Evolutionary conservation across 192 early-diverging fungal species (phyloP), one percentile per base, ranked within the genome.

Genomic region (Coemansia sp.): DNA sequence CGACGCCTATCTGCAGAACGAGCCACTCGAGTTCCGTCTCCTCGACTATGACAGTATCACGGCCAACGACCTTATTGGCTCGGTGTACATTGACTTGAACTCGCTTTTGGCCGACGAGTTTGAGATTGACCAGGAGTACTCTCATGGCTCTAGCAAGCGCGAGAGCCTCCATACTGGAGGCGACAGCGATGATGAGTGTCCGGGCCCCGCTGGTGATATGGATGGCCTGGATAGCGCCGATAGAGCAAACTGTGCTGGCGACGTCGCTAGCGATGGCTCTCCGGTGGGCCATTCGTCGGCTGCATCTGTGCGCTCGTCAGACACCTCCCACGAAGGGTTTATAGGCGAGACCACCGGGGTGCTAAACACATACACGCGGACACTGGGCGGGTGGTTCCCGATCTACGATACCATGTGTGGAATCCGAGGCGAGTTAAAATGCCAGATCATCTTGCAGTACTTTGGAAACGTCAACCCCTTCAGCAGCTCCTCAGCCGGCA

Each of bases 381-480:
- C 67, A 0, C 43, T 70, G 23, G 69, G 69, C 34, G 92, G 92
- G 11, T 93, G 91, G 91, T 91, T 93, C 70, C 92, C 91, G 0
- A 87, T 92, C 43, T 91, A 87, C 39, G 90, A 93, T 64, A 89
- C 89, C 0, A 82, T 92, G 58, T 73, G 86, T 18, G 90, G 90
- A 1, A 82, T 90, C 12, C 76, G 91, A 9, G 92, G 92, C 8
- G 92, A 93, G 65, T 69, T 93, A 39, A 85, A 89, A 41, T 83
- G 86, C 20, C 87, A 88, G 45, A 84, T 92, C 18, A 86, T 87
- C 41, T 65, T 92, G 52, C 87, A 92, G 63, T 91, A 92, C 66
- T 91, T 93, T 79, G 91, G 91, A 6, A 88, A 93, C 69, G 79
- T 86, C 23, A 93, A 93, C 66, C 92, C 90, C 12, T 93, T 93